These are phyloP conservation scores for Ophiostoma montium DNA, from an alignment of 2,329 filamentous ascomycete genomes.

Conservation along the genomic window DNA sequence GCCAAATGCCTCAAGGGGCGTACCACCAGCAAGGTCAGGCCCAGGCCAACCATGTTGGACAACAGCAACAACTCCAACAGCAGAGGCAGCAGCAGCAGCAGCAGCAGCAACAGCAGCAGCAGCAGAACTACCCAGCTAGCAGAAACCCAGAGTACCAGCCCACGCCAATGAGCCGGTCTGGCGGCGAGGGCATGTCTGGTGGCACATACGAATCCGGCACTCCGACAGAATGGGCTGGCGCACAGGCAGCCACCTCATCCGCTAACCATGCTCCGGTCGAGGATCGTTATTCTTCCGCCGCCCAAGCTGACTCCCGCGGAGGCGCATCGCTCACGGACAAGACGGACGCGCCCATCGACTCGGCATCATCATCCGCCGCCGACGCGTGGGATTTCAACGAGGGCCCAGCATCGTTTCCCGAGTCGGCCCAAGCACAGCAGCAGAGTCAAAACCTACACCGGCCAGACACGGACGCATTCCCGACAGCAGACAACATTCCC, in stretches of 20 bases:
- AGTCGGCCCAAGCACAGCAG: constrained; percentile 25
- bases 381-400: constrained; percentile 95
- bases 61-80: constrained; percentile 21
- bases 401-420: constrained; percentile 42
- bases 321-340: not conserved
- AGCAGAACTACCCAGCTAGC: constrained; percentile 25
- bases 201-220: constrained; percentile 17
- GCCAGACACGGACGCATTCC: constrained; percentile 80
- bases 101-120: constrained; percentile 25
- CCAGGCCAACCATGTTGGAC: constrained; percentile 9
- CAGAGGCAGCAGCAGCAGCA: constrained; percentile 28
- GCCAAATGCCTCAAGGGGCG: not conserved
- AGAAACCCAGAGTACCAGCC: constrained; percentile 28
- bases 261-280: not conserved
- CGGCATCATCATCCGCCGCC: constrained; percentile 29
- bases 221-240: constrained; percentile 18
- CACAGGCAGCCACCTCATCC: not conserved
- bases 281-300: not conserved
- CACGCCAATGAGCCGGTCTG: constrained; percentile 37
- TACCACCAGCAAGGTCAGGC: not conserved
- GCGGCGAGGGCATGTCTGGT: constrained; percentile 28
- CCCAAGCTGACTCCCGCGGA: not conserved
- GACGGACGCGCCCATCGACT: constrained; percentile 12
- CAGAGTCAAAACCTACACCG: constrained; percentile 35
- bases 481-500: constrained; percentile 61